Conservation (phyloP, 176 grass and related monocot species). For the Musa troglodytarum region DNA sequence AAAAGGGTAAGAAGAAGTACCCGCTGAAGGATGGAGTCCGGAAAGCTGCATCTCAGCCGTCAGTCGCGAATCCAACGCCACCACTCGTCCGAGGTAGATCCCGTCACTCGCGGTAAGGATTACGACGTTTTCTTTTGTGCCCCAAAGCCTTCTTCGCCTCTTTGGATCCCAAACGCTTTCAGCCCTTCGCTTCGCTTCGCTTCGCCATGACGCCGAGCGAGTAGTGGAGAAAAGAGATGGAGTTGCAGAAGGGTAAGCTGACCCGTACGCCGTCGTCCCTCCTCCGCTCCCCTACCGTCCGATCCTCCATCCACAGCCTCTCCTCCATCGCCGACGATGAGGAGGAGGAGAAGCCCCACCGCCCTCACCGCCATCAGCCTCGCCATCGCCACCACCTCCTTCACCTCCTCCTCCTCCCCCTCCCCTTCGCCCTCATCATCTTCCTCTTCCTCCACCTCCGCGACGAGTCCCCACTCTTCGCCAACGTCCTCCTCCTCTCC, state of each 20-base stretch:
- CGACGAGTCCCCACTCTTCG: neutral
- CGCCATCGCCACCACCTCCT: neutral
- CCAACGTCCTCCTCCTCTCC: constrained; percentile 15
- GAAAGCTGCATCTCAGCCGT: neutral
- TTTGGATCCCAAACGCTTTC: neutral
- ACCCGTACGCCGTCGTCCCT: constrained; percentile 4
- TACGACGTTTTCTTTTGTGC: neutral
- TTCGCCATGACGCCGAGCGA: neutral
- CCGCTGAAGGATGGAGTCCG: neutral
- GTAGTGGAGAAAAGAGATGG: neutral
- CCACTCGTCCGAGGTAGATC: neutral
- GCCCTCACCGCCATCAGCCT: neutral
- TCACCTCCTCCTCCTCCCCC: constrained; percentile 1
- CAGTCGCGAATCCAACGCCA: neutral
- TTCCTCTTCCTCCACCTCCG: constrained; percentile 14
- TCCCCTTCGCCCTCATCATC: neutral
- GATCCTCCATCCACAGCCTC: constrained; percentile 12
- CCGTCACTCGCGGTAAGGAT: neutral
- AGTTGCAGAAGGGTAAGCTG: constrained; percentile 13
- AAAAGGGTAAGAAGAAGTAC: no score
- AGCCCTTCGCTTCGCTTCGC: neutral
- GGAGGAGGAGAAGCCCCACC: constrained; percentile 16
- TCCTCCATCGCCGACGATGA: constrained; percentile 7
- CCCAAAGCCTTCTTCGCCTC: neutral
- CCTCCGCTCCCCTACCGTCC: constrained; percentile 9